Conservation (phyloP, 805 yeast genomes). For the Cyberlindnera americana region DNA sequence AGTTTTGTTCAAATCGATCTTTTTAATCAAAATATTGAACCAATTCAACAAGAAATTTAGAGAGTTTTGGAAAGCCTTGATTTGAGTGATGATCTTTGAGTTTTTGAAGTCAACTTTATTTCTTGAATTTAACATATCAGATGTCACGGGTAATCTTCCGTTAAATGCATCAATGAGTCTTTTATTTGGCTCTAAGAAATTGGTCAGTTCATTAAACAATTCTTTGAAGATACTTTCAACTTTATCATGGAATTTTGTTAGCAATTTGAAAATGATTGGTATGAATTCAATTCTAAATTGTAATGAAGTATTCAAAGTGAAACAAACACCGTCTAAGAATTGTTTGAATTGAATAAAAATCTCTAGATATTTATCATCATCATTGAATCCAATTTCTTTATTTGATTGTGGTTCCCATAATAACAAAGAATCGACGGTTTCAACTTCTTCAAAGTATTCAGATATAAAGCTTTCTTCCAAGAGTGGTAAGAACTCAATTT, state of each 20-base stretch:
- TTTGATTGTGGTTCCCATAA: slow-evolving; percentile 24
- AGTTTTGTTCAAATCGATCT: slow-evolving; percentile 25
- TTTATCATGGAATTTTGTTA: slow-evolving; percentile 23
- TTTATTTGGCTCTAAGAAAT: slow-evolving; percentile 24
- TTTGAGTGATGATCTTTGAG: slow-evolving; percentile 30
- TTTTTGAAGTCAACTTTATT: slow-evolving; percentile 23
- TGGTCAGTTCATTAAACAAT: slow-evolving; percentile 21
- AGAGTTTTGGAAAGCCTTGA: slow-evolving; percentile 37
- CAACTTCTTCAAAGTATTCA: slow-evolving; percentile 48
- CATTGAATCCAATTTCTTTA: not conserved
- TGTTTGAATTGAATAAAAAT: slow-evolving; percentile 23
- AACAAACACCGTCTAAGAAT: slow-evolving; percentile 21
- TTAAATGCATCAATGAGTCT: slow-evolving; percentile 16
- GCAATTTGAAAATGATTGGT: slow-evolving; percentile 22
- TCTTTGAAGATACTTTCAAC: slow-evolving; percentile 24
- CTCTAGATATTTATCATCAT: slow-evolving; percentile 11
- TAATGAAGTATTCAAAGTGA: slow-evolving; percentile 25
- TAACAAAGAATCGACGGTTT: slow-evolving; percentile 36
- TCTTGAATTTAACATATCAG: slow-evolving; percentile 8
- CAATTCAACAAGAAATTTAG: slow-evolving; percentile 30
- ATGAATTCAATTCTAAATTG: slow-evolving; percentile 28
- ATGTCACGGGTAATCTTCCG: slow-evolving; percentile 6
- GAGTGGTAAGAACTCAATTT: slow-evolving; percentile 56
- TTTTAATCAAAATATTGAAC: slow-evolving; percentile 16
- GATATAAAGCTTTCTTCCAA: slow-evolving; percentile 52